phyloP scores from a whole-genome alignment of 371 early-diverging fungal genomes.

The Mucor saturninus region DNA sequence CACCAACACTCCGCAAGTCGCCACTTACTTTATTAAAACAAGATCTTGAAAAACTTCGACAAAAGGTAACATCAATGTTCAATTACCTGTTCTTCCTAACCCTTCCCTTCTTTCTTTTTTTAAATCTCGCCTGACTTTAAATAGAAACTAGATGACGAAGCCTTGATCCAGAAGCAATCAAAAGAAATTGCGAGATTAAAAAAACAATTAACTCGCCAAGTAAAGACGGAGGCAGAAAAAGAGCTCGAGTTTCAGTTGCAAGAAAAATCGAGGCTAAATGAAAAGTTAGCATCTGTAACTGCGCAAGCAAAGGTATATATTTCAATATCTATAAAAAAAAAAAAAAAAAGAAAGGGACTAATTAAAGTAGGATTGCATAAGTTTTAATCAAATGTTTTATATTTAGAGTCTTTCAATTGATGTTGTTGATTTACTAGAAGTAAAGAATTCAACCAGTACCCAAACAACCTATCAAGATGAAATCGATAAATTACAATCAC shows the following conservation, averaged over 20 bases:
- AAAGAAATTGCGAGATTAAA: constrained; percentile 17
- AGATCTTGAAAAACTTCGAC: constrained; percentile 17
- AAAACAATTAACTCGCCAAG: neutral
- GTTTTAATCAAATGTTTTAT: neutral
- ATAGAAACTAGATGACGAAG: constrained; percentile 18
- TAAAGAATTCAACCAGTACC: neutral
- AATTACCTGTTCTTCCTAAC: neutral
- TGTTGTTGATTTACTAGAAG: constrained; percentile 14
- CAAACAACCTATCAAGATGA: neutral
- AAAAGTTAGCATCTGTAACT: neutral
- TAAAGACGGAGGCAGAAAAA: neutral
- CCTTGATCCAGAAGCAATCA: constrained; percentile 15
- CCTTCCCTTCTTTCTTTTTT: neutral
- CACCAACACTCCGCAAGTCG: constrained; percentile 12
- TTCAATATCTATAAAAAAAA: neutral
- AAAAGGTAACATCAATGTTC: constrained; percentile 14
- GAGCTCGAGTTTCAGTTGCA: constrained; percentile 7
- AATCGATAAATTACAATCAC: constrained; percentile 18
- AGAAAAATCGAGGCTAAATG: constrained; percentile 7
- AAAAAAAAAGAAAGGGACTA: neutral
- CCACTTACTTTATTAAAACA: constrained; percentile 19
- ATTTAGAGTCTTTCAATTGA: constrained; percentile 3
- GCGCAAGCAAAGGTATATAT: constrained; percentile 11
- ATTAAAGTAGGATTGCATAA: neutral
- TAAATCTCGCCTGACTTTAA: neutral